Percentiles rank a stretch among this genome's conserved stretches.
These are phyloP conservation scores for Amesomyces nigricolor DNA, from an alignment of 2,329 filamentous ascomycete species.

Conservation along the genomic window DNA sequence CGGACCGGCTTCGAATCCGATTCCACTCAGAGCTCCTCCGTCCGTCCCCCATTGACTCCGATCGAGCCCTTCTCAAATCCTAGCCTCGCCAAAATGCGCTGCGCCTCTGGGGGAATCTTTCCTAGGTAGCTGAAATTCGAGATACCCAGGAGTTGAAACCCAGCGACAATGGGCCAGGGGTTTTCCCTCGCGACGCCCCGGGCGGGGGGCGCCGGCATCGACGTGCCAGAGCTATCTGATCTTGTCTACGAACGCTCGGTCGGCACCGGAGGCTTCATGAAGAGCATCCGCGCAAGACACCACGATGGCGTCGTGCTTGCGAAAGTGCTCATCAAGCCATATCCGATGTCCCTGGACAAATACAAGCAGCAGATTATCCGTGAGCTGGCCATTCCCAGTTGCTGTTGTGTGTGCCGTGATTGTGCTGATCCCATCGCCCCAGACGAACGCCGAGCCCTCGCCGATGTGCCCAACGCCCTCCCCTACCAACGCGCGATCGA, in stretches of 20 bases:
- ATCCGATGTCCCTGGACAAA: constrained; percentile 70
- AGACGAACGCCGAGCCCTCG: constrained; percentile 75
- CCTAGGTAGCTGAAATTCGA: constrained; percentile 22
- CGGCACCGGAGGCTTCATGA: constrained; percentile 91
- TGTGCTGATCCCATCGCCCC: constrained; percentile 17
- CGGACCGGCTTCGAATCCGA: neutral
- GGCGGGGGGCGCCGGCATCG: constrained; percentile 86
- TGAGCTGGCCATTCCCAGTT: constrained; percentile 37
- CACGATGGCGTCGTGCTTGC: constrained; percentile 88
- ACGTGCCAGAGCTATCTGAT: constrained; percentile 86
- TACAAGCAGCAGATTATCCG: constrained; percentile 73
- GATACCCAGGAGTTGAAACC: constrained; percentile 1
- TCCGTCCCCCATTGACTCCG: no score
- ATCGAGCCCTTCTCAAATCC: neutral
- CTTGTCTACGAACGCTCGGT: constrained; percentile 88
- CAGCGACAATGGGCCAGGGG: constrained; percentile 76
- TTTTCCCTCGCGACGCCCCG: constrained; percentile 91
- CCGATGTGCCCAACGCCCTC: constrained; percentile 84
- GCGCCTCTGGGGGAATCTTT: constrained; percentile 1
- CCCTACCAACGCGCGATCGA: constrained; percentile 87
- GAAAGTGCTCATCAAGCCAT: constrained; percentile 92
- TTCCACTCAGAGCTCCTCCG: no score
- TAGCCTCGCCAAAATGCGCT: constrained; percentile 20
- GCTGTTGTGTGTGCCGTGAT: neutral
- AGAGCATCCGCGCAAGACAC: constrained; percentile 85